phyloP scores from a whole-genome alignment of 257 asterid species.

The Fraxinus cuspidata region DNA sequence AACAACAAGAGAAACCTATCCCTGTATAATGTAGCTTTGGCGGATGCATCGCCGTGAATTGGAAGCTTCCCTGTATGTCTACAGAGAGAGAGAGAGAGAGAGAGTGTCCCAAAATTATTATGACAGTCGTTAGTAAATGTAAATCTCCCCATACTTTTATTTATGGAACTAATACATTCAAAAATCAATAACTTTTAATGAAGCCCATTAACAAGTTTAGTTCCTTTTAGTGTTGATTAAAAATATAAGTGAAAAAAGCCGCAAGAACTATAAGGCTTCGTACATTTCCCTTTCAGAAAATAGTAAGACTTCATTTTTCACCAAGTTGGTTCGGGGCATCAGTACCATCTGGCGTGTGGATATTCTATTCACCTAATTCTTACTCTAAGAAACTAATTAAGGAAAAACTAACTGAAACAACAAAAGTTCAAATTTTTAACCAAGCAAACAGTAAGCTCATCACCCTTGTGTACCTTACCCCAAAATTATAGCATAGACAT shows the following conservation, averaged over 20 bases:
- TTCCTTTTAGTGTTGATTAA: neutral
- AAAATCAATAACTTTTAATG: neutral
- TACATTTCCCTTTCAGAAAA: neutral
- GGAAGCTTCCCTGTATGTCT: conserved; percentile 73
- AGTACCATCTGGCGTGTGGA: too few species aligned
- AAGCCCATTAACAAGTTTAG: neutral
- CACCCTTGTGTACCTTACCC: neutral
- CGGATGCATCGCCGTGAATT: conserved; percentile 89
- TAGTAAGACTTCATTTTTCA: neutral
- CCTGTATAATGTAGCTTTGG: conserved; percentile 72
- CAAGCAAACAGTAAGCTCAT: neutral
- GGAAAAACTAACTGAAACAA: neutral
- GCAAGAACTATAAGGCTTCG: neutral
- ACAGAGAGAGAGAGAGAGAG: conserved; percentile 18
- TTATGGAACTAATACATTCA: neutral
- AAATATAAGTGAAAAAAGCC: neutral
- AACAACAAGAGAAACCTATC: conserved; percentile 80
- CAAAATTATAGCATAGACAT: conserved; percentile 5
- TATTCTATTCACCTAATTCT: too few species aligned
- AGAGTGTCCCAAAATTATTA: neutral
- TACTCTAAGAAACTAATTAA: neutral
- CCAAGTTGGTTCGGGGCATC: too few species aligned
- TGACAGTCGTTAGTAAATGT: conserved; percentile 4
- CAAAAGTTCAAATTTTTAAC: neutral
- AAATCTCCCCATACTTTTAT: conserved; percentile 1